phyloP scores from a whole-genome alignment of 176 grass and related monocot species.

The Saccharum spontaneum region DNA sequence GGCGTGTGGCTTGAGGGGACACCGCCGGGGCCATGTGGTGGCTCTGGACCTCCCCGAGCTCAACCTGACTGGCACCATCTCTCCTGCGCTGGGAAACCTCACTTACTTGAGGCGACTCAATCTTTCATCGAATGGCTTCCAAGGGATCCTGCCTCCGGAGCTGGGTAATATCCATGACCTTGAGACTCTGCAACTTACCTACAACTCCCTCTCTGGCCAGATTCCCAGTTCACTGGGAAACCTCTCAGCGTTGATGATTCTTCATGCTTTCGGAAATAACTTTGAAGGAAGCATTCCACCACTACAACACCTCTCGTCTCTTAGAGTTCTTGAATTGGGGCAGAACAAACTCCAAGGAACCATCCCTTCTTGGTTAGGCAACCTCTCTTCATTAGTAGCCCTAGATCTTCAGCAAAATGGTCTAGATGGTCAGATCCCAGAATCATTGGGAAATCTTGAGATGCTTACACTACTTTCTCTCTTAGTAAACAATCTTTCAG shows the following conservation, averaged over 20 bases:
- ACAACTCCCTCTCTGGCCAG: background rate
- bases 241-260: background rate
- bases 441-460: slow-evolving; percentile 5
- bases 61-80: background rate
- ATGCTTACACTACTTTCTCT: background rate
- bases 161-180: background rate
- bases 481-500: background rate
- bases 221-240: slow-evolving; percentile 19
- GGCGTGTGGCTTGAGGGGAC: background rate
- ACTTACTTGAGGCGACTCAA: slow-evolving; percentile 4
- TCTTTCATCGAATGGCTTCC: background rate
- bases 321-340: background rate
- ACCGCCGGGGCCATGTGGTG: background rate
- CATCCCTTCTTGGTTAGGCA: slow-evolving; percentile 18
- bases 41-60: background rate
- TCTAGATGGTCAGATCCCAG: background rate
- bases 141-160: background rate
- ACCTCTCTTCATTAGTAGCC: background rate
- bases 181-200: background rate
- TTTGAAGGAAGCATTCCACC: slow-evolving; percentile 22
- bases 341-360: background rate
- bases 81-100: background rate
- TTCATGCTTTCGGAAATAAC: background rate
- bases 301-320: background rate
- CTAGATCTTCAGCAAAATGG: background rate